Base-by-base conservation (phyloP, 2,329 filamentous ascomycete species). In the Rhinocladiella similis region DNA sequence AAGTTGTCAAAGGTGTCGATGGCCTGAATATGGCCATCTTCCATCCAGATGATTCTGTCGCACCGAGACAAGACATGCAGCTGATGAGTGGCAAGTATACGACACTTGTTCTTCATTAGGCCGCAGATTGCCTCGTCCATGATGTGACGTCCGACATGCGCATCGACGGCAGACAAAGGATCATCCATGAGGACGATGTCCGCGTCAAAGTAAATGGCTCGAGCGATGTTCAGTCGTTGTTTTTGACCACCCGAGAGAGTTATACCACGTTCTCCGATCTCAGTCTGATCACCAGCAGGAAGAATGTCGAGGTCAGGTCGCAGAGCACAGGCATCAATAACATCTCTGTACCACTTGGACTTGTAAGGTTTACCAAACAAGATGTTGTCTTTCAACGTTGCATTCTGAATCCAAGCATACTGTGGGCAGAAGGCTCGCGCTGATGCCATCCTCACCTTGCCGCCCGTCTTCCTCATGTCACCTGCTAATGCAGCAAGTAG, bases 341-440 rank as follows among this genome's bases (percentile, higher is more conserved):
- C 91, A 50, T 88, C 75, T 43, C 87, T 81, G 68, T 96, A 96
- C 92, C 93, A 96, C 2, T 77, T 75, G 56, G 80, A 80, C 50
- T 96, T 80, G 74, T 88, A 83, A 0, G 85, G 82, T 51, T 91
- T 93, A 10, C 93, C 93, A 67, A 97, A 97, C 0, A 91, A 74
- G 57, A 99, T 96, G 67, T 99, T 99, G 33, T 96, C 85, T 60
- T 85, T 86, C 3, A 97, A 83, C 0, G 88, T 90, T 0, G 91
- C 82, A 67, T 97, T 97, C 69, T 97, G 93, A 47, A 99, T 96
- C 94, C 94, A 99, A 0, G 94, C 90, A 68, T 96, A 96, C 69
- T 99, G 93, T 0, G 93, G 93, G 63, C 94, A 97, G 67, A 96
- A 97, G 0, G 93, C 90, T 60, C 92, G 81, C 2, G 85, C 87